Evolutionary conservation across 768 basidiomycete species (phyloP), one percentile per base, ranked within the genome.

Genomic region (Daedaleopsis sinensis): DNA sequence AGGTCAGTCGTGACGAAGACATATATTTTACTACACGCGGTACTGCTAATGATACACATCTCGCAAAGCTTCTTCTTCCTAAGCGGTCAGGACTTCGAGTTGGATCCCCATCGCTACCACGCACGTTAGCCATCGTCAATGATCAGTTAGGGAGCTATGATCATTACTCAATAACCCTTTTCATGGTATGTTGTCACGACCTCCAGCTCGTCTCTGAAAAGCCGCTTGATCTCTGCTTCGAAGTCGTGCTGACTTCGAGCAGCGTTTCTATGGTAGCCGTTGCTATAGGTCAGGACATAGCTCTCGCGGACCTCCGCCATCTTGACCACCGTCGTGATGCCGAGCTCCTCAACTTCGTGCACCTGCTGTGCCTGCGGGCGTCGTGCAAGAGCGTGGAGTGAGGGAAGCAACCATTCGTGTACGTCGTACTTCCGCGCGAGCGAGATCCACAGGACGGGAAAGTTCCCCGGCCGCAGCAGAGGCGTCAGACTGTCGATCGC

Each of bases 361-460:
- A 57, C 3, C 44, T 53, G 46, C 21, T 60, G 36, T 21, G 63
- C 19, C 56, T 49, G 9, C 5, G 27, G 15, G 1, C 63, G 46
- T 51, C 42, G 42, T 15, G 56, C 56, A 5, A 64, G 39, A 23
- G 59, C 59, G 21, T 54, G 37, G n/a, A 66, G 57, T 0, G 67
- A 63, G 3, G 63, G 67, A 21, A 59, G 51, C 35, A 69, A 52
- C 70, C 70, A 71, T 15, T 68, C 57, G 15, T 44, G 21, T 8
- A 67, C 65, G 21, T 59, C 61, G 56, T 61, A 68, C 44, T 61
- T 61, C 8, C 58, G 53, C 13, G 70, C 63, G 19, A 68, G 42
- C 3, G 49, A 36, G 23, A 73, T 49, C 36, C 65, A 60, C 12
- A 62, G 64, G 27, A 66, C 57, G 16, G 63, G 55, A 1, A n/a